Evolutionary conservation across 139 green algal species (phyloP).

Genomic region (Tetradesmus lagerheimii): DNA sequence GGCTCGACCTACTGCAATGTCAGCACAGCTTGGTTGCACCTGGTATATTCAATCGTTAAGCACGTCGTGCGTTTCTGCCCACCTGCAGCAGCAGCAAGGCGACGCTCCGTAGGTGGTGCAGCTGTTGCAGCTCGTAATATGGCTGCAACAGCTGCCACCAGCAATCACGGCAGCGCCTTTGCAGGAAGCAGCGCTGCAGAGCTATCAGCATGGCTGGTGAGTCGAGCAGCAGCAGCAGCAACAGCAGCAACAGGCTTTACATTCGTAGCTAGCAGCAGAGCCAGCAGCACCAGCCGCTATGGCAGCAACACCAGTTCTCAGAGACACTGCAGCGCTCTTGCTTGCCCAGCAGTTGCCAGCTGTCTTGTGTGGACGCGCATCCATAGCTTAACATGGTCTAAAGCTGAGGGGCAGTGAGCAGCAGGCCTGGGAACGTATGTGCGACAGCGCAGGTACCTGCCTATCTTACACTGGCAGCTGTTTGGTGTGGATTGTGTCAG

Average conservation of each 20-base stretch:
- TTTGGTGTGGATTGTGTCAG: too few species aligned
- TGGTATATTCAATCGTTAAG: too few species aligned
- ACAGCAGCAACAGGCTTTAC: background rate
- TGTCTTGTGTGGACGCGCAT: too few species aligned
- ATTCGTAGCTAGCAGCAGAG: too few species aligned
- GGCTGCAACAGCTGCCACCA: background rate
- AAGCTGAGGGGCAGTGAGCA: too few species aligned
- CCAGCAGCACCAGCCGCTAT: background rate
- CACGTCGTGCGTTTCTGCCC: too few species aligned
- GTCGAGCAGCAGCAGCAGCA: background rate
- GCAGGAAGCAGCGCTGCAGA: conserved; percentile 19
- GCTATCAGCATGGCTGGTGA: conserved; percentile 31
- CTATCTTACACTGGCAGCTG: too few species aligned
- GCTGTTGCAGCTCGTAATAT: background rate
- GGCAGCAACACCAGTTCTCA: background rate
- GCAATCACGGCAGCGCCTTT: background rate
- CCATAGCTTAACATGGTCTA: too few species aligned
- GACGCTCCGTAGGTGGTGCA: background rate
- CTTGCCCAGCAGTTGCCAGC: too few species aligned
- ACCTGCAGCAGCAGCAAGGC: conserved; percentile 5
- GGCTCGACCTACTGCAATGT: too few species aligned
- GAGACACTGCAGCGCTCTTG: background rate
- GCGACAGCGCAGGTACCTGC: too few species aligned
- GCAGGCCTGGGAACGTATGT: too few species aligned
- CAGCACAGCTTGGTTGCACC: background rate